Evolutionary conservation across 345 rosid genomes (phyloP), one percentile per base, ranked within the genome.

Genomic region (Anacardium occidentale): DNA sequence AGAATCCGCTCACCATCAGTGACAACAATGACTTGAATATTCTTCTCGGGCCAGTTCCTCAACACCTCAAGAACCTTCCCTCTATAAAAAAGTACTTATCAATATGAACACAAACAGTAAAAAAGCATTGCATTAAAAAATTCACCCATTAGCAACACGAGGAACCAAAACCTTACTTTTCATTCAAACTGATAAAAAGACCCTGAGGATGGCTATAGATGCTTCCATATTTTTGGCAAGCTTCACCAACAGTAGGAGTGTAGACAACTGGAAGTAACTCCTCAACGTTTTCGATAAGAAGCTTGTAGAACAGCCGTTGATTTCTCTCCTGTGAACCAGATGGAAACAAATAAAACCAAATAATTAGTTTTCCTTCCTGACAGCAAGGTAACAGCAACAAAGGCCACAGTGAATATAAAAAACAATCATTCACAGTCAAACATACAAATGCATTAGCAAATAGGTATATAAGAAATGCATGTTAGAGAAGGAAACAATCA

Each of bases 191-290:
- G 81, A 92, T 92, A 71, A 86, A 94, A 62, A 94, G 97, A 62
- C 97, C 98, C 82, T 94, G 98, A 72, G 98, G 98, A 66, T 97
- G 97, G 76, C 87, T 78, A 75, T 90, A 94, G 84, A 94, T 94
- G 85, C 97, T 92, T 29, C 98, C 98, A 66, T 94, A 94, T 78
- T 92, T 91, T 82, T 91, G 97, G 88, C 97, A 94, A 75, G 98
- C 98, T 82, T 94, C 97, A 62, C 98, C 98, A 66, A 94, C 98
- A 2, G 98, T 94, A 22, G 98, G 98, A 77, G 98, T 94, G 78
- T 94, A 94, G 80, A 94, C 88, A 75, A 94, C 86, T 3, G 98
- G 98, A 40, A 90, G 92, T 74, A 94, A 87, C 85, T 94, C 98
- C 88, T 92, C 98, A 55, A 94, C 97, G 67, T 94, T 64, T 8